Conservation (phyloP, 2,329 filamentous ascomycete genomes). For the Ascochyta koolunga region DNA sequence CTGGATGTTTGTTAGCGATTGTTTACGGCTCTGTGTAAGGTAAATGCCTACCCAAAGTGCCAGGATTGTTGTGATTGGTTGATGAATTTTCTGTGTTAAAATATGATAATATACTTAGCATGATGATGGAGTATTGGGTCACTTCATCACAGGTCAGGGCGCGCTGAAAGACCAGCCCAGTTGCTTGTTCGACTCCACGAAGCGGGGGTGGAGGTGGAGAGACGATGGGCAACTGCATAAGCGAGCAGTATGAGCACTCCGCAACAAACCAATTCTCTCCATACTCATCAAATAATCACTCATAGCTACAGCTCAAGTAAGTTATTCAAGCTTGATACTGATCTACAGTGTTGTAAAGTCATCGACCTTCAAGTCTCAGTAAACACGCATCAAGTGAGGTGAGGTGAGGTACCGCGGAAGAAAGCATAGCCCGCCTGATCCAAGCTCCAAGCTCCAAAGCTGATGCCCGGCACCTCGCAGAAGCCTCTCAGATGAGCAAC, state of each 20-base stretch:
- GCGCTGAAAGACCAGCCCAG: not conserved
- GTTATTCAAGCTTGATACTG: no score
- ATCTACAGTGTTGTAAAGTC: not conserved
- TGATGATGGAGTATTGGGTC: no score
- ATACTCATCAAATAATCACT: no score
- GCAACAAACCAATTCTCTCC: no score
- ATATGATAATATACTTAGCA: no score
- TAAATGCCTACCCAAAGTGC: slow-evolving; percentile 12
- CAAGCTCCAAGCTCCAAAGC: not conserved
- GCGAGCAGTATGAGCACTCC: not conserved
- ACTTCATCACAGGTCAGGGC: no score
- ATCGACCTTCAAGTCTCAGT: not conserved
- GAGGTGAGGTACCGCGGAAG: not conserved
- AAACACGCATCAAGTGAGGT: not conserved
- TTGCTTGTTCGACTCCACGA: not conserved
- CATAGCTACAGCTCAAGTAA: no score
- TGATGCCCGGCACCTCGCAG: not conserved
- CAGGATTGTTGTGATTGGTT: slow-evolving; percentile 15
- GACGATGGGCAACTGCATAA: not conserved
- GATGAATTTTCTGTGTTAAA: not conserved
- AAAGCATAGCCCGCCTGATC: not conserved
- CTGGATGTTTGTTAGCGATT: no score
- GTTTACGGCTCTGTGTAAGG: not conserved
- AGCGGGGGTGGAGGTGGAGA: not conserved
- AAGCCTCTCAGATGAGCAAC: not conserved